Evolutionary conservation across 208 protist species (phyloP), one percentile per base, ranked within the genome.

Genomic region (Leishmania lainsoni): DNA sequence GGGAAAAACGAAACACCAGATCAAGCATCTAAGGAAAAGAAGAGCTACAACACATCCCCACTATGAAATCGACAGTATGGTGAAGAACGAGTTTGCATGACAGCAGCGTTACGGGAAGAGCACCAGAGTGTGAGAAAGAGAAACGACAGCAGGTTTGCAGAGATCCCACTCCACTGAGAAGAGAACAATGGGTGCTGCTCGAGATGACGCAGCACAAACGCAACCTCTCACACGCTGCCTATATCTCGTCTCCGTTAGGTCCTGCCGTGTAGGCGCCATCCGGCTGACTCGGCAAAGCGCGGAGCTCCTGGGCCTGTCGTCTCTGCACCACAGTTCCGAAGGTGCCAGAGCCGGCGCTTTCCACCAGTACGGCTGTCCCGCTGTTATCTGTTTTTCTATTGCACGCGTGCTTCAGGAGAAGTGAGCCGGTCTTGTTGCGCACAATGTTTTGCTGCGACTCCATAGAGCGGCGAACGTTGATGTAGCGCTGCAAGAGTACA

Each of bases 401-500:
- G 76, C 84, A 91, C 17, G 95, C 91, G 76, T 98, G 93, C 82
- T 97, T 97, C 42, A 97, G 85, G 65, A 98, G 87, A 52, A 97
- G 80, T 29, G 87, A 90, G 29, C 94, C 95, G 1, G 94, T 97
- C 85, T 95, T 97, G 75, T 85, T 91, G 39, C 93, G 93, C 68
- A 97, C 91, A 81, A 98, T 96, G 78, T 95, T 95, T 68, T 98
- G 95, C 54, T 97, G 94, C 26, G 80, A 89, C 83, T 97, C 93
- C 75, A 98, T 90, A 69, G 89, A 91, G 14, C 92, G 86, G 51
- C 93, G 91, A 26, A 92, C 86, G 86, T 97, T 98, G 65, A 98
- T 89, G 88, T 97, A 98, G 22, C 90, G 86, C 76, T 95, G 93
- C 48, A 98, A 88, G 26, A 98, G 86, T 70, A 95, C 89, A 69